These are phyloP conservation scores for Exophiala spinifera DNA, from an alignment of 2,329 filamentous ascomycete genomes.

Conservation along the genomic window DNA sequence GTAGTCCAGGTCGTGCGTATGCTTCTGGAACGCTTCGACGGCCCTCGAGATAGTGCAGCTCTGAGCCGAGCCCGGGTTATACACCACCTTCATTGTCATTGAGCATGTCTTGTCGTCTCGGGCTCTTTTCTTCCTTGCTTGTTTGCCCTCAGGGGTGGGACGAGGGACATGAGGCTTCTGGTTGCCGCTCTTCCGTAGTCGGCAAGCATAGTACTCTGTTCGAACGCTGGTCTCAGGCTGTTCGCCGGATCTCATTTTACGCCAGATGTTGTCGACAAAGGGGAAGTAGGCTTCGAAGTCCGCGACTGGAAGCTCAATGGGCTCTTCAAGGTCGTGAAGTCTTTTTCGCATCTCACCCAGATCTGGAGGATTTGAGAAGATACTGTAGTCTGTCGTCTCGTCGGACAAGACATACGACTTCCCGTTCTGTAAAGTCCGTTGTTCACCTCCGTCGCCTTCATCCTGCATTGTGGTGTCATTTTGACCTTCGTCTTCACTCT, in stretches of 20 bases:
- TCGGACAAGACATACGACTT: constrained; percentile 14
- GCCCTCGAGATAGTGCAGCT: constrained; percentile 44
- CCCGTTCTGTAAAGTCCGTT: constrained; percentile 16
- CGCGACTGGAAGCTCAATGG: constrained; percentile 45
- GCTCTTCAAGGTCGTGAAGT: constrained; percentile 46
- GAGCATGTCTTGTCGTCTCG: constrained; percentile 47
- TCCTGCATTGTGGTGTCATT: constrained; percentile 19
- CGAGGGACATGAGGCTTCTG: constrained; percentile 39
- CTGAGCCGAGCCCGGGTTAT: constrained; percentile 42
- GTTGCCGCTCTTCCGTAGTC: constrained; percentile 40
- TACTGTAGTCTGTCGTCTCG: constrained; percentile 30
- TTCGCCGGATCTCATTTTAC: constrained; percentile 39
- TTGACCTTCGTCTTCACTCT: constrained; percentile 18
- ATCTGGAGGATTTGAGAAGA: constrained; percentile 44
- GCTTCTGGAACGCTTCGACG: constrained; percentile 39
- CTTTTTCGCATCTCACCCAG: constrained; percentile 42
- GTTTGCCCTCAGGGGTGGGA: constrained; percentile 45
- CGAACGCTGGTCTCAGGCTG: constrained; percentile 36
- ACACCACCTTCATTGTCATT: constrained; percentile 48
- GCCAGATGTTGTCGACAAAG: constrained; percentile 51
- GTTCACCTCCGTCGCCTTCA: constrained; percentile 7
- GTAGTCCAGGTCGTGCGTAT: constrained; percentile 48
- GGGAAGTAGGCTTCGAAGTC: constrained; percentile 50
- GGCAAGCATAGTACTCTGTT: constrained; percentile 49
- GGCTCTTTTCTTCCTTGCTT: constrained; percentile 43